Base-by-base conservation (phyloP, 23 red algal genomes). In the Pyropia yezoensis region DNA sequence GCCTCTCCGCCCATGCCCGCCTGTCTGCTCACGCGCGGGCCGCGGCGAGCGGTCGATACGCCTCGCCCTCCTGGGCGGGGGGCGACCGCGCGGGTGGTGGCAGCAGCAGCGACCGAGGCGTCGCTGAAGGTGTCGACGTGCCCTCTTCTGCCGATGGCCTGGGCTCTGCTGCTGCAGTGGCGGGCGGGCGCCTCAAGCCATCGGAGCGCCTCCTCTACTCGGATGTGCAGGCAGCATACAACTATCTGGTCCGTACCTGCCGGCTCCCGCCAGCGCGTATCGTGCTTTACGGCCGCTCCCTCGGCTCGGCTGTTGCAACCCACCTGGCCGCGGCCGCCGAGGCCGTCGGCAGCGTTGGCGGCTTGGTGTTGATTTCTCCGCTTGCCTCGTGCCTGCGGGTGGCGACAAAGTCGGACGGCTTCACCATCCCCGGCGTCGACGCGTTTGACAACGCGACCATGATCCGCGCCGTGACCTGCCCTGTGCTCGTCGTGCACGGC, bases 401-500 rank as follows among this genome's bases (percentile, higher is more conserved):
- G 54, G 67, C 73, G 7, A 54, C 74, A 3, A 73, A 73, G 51
- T 33, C 33, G 8, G 65, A 64, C 2, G 67, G 67, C 60, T 50
- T 79, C 30, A 89, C 85, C 17, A 50, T 88, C 16, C 85, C 85
- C 0, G 66, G 72, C 57, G 71, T 89, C 32, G 85, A 89, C 61
- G 78, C 73, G 57, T 89, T 89, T 57, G 75, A 69, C 49, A 89
- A 89, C 71, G 78, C 78, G 49, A 62, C 77, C 57, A 60, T 69
- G 30, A 59, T 71, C 45, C 56, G 55, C 69, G 74, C 70, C 22
- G 75, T 89, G 1, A 49, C 56, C n/a, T 89, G 85, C 50, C 85
- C 85, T 11, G 85, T 89, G 9, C 66, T 89, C 14, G 73, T 89
- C n/a, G 30, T 89, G 13, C 85, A 89, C 33, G 85, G 85, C 19